Conservation (phyloP, 176 grass and related monocot species). For the Ensete ventricosum region DNA sequence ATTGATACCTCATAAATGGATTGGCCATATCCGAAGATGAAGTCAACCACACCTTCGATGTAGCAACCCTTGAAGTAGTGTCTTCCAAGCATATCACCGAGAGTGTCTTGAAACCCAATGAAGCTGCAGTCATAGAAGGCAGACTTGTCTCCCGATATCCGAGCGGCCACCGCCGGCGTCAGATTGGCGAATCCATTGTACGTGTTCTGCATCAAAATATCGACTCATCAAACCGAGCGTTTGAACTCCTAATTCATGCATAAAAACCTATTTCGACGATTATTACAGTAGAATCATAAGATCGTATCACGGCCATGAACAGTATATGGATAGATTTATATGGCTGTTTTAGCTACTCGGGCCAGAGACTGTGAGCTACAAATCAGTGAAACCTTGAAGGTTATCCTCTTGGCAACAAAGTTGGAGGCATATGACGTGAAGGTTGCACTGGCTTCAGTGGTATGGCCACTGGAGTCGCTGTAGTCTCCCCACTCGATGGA, state of each 20-base stretch:
- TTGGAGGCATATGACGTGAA: slow-evolving; percentile 26
- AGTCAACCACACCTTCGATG: slow-evolving; percentile 53
- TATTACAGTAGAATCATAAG: background rate
- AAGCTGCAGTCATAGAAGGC: slow-evolving; percentile 61
- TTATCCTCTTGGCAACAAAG: background rate
- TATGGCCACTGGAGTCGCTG: background rate
- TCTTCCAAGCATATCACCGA: slow-evolving; percentile 35
- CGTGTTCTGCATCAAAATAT: slow-evolving; percentile 32
- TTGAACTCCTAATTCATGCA: background rate
- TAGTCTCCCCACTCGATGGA: slow-evolving; percentile 41
- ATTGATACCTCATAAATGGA: slow-evolving; percentile 25
- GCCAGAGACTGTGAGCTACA: background rate
- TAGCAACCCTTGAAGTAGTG: slow-evolving; percentile 65
- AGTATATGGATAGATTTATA: background rate
- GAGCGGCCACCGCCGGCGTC: slow-evolving; percentile 43
- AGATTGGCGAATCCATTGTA: slow-evolving; percentile 9
- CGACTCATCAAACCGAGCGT: background rate
- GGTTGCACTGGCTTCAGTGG: slow-evolving; percentile 28
- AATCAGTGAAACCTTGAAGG: slow-evolving; percentile 10
- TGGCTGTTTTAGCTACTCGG: background rate
- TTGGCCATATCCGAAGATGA: slow-evolving; percentile 59
- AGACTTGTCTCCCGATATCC: slow-evolving; percentile 36
- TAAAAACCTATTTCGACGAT: too few relatives aligned
- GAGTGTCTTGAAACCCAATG: slow-evolving; percentile 57
- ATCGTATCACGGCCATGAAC: background rate